Evolutionary conservation across 371 early-diverging fungal species (phyloP), one percentile per base, ranked within the genome.

Genomic region (Aphelidium insulamus): DNA sequence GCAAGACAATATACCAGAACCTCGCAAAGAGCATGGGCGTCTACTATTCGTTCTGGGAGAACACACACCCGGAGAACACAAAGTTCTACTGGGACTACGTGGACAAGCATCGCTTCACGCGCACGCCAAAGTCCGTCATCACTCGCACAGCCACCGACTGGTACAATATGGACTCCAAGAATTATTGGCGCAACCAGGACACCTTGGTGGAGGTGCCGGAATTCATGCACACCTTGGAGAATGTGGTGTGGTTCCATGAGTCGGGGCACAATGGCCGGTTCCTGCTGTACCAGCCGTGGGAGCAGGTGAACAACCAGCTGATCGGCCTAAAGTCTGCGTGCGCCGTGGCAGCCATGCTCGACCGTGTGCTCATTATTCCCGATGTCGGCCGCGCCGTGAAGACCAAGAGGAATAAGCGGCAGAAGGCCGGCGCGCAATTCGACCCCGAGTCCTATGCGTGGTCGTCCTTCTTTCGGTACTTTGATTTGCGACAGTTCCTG

Each of bases 131-230:
- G 26, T 43, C 41, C 11, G 4, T 38, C 4, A 39, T 47, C 8
- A 36, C 11, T 2, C 4, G 30, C 16, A 30, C 40, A 19, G 45
- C 48, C 5, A 51, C 51, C 22, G 41, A 46, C 32, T 54, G 54
- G 51, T 19, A 5, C 19, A 49, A 45, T 34, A 47, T 47, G 48
- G 49, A 49, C 37, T 48, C 45, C 19, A 54, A 54, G 28, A 50
- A 54, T 30, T 50, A 33, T 22, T 54, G 51, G 50, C 12, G 54
- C 10, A 54, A 50, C 32, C 54, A 50, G 28, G 54, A 54, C 39
- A 48, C 45, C 2, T 24, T 21, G 6, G 46, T 54, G 0, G 24
- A 38, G 20, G 14, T 43, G 27, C 23, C 14, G 2, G 41, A 45
- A 17, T 11, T 53, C n/a, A 26, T 5, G 8, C 32, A 40, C 23